Evolutionary conservation across 495 filamentous ascomycete genomes (phyloP).

Genomic region (Penicillium cosmopolitanum): DNA sequence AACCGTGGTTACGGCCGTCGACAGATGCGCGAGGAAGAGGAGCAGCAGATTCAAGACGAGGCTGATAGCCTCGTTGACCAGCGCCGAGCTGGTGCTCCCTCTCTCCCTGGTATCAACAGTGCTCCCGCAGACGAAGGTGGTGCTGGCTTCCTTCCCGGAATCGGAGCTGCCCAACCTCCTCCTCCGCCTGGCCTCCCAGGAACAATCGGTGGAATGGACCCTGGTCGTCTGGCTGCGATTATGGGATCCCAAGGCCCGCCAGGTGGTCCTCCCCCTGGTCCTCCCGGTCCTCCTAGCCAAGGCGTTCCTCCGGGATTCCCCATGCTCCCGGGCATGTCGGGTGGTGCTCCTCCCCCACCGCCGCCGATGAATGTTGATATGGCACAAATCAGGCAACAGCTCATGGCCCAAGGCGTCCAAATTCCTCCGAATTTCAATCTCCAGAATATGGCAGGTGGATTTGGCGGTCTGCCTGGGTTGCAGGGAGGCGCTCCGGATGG

Average conservation of each 20-base stretch:
- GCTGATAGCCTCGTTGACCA: conserved; percentile 93
- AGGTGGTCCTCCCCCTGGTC: conserved; percentile 13
- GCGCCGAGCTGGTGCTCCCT: conserved; percentile 60
- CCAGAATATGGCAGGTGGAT: conserved; percentile 48
- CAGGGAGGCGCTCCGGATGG: conserved; percentile 40
- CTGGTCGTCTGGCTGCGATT: conserved; percentile 50
- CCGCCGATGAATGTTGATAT: conserved; percentile 68
- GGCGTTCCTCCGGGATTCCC: conserved; percentile 38
- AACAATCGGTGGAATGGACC: conserved; percentile 58
- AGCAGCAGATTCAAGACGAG: conserved; percentile 90
- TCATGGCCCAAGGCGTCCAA: conserved; percentile 41
- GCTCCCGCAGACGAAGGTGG: conserved; percentile 43
- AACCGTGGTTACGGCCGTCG: conserved; percentile 76
- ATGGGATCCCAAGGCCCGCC: conserved; percentile 43
- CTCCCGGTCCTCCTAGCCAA: conserved; percentile 16
- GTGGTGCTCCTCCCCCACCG: conserved; percentile 22
- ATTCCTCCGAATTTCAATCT: conserved; percentile 44
- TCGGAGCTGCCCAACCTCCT: conserved; percentile 52
- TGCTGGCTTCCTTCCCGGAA: conserved; percentile 48
- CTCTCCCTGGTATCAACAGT: conserved; percentile 57
- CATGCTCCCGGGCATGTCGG: conserved; percentile 52
- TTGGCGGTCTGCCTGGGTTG: conserved; percentile 51
- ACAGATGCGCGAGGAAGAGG: conserved; percentile 87
- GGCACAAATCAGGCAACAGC: conserved; percentile 64
- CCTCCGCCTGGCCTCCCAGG: conserved; percentile 53